Evolutionary conservation across 495 filamentous ascomycete species (phyloP), one percentile per base, ranked within the genome.

Genomic region (Aspergillus heteromorphus): DNA sequence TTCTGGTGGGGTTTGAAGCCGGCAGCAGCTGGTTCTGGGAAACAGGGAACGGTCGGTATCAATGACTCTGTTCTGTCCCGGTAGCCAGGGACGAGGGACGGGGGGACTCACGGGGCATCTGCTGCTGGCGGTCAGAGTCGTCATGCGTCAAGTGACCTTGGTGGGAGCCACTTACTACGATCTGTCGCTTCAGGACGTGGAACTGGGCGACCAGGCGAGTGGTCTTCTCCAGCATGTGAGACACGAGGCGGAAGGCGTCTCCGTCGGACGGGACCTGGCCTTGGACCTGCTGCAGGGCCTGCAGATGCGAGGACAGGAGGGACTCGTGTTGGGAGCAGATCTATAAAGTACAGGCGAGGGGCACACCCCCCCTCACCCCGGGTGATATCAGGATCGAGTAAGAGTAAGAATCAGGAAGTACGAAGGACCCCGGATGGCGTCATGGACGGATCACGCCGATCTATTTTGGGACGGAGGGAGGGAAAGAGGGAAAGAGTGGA

Each of bases 131-230:
- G n/a, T n/a, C n/a, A n/a, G n/a, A n/a, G n/a, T n/a, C n/a, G n/a
- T n/a, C n/a, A n/a, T n/a, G n/a, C n/a, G n/a, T n/a, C n/a, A n/a
- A n/a, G n/a, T n/a, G n/a, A n/a, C n/a, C n/a, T n/a, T n/a, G n/a
- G n/a, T n/a, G n/a, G n/a, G n/a, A n/a, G 17, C 11, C 14, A 67
- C 73, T 55, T 29, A 76, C 73, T 29, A 76, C 73, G 45, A 74
- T 54, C 14, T 67, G 54, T n/a, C 65, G 64, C 41, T 68, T 63
- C 21, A 71, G 42, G 7, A 68, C 23, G n/a, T 68, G 61, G 25
- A 67, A 70, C 34, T 77, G 67, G 13, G 62, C 60, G 38, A 72
- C 59, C 23, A 73, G 55, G 38, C 68, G 66, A 16, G 70, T 55
- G 6, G 74, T 72, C 59, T 62, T 73, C 23, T 69, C 67, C 18